Conservation (phyloP, 2,329 filamentous ascomycete genomes). For the Fusarium abutilonis region DNA sequence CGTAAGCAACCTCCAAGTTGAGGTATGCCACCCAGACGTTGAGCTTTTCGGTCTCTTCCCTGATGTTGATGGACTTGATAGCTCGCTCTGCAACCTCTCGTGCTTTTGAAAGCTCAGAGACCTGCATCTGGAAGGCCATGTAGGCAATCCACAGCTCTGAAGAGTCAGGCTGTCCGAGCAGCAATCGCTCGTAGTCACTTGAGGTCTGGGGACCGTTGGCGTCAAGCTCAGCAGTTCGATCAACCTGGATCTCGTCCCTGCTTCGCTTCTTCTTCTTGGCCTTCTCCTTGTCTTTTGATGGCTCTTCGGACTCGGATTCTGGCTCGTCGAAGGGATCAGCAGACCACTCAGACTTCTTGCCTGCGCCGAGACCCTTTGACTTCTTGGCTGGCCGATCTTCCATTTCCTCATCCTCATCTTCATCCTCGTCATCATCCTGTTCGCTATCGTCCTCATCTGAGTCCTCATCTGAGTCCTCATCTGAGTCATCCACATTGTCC, state of each 20-base stretch:
- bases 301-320: constrained; percentile 59
- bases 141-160: constrained; percentile 94
- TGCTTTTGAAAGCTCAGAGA: constrained; percentile 88
- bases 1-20: constrained; percentile 93
- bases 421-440: constrained; percentile 48
- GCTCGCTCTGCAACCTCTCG: constrained; percentile 91
- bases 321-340: constrained; percentile 73
- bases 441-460: constrained; percentile 60
- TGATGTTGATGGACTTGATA: constrained; percentile 87
- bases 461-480: constrained; percentile 54
- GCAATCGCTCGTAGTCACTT: constrained; percentile 91
- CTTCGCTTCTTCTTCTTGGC: constrained; percentile 73
- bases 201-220: constrained; percentile 87
- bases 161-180: constrained; percentile 93
- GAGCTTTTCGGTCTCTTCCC: constrained; percentile 90
- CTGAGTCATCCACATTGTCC: constrained; percentile 57
- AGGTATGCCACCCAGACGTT: constrained; percentile 96
- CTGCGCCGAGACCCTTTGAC: constrained; percentile 53
- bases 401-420: constrained; percentile 53
- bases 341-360: constrained; percentile 90
- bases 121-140: constrained; percentile 97
- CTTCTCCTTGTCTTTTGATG: constrained; percentile 49
- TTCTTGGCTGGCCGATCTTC: constrained; percentile 53
- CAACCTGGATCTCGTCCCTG: constrained; percentile 81
- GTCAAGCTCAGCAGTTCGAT: constrained; percentile 92